These are phyloP conservation scores for Ophiostoma piceae DNA, from an alignment of 2,329 filamentous ascomycete genomes.

Conservation along the genomic window DNA sequence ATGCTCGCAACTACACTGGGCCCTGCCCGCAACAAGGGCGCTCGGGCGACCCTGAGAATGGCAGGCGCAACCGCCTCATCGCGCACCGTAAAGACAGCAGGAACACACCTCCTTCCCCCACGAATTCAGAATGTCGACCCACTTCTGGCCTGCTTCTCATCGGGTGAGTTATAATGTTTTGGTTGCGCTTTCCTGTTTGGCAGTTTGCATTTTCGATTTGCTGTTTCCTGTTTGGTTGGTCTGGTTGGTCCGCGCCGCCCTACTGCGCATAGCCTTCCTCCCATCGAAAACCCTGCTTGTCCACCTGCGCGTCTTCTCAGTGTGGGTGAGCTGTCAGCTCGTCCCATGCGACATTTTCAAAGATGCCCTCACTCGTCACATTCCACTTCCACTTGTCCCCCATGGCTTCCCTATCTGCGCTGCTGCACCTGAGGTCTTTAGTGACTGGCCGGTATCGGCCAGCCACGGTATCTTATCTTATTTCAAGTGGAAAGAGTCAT, in stretches of 20 bases:
- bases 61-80: constrained; percentile 11
- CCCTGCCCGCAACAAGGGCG: constrained; percentile 2
- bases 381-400: neutral
- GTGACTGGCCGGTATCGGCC: neutral
- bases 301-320: neutral
- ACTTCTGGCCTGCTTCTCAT: constrained; percentile 25
- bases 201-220: neutral
- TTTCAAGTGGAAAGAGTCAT: neutral
- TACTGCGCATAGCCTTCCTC: neutral
- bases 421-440: neutral
- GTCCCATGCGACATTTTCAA: constrained; percentile 18
- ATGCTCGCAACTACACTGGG: constrained; percentile 19
- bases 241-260: neutral
- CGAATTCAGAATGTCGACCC: constrained; percentile 23
- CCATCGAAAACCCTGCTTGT: constrained; percentile 1
- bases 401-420: constrained; percentile 8
- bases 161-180: constrained; percentile 24
- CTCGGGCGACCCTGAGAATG: constrained; percentile 6
- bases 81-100: neutral
- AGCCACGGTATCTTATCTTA: neutral
- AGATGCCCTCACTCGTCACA: neutral
- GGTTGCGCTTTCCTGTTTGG: constrained; percentile 6
- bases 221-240: constrained; percentile 6
- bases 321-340: neutral
- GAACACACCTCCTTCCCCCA: constrained; percentile 19